Evolutionary conservation across 805 yeast genomes (phyloP).

Genomic region (Cyberlindnera amylophila): DNA sequence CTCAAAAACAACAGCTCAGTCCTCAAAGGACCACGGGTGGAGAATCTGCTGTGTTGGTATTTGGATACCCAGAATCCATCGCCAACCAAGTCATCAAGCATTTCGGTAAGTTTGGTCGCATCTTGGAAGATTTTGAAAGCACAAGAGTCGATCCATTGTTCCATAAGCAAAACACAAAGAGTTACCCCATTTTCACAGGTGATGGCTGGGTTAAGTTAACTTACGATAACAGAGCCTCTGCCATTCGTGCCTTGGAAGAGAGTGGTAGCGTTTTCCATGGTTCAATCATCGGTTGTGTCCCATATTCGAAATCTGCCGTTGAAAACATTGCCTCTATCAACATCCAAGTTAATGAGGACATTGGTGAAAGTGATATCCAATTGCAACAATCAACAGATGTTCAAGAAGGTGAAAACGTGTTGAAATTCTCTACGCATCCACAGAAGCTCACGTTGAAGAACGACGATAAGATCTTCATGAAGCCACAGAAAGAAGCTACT

Average conservation of each 20-base stretch:
- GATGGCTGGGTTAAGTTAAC: slow-evolving; percentile 90
- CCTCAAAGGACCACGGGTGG: slow-evolving; percentile 6
- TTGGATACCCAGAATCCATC: slow-evolving; percentile 81
- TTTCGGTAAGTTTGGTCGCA: slow-evolving; percentile 75
- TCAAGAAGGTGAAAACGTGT: slow-evolving; percentile 14
- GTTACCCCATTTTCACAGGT: slow-evolving; percentile 76
- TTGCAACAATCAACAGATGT: slow-evolving; percentile 11
- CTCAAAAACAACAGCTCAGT: background rate
- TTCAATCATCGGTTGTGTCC: slow-evolving; percentile 60
- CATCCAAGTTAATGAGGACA: slow-evolving; percentile 42
- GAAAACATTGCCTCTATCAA: slow-evolving; percentile 51
- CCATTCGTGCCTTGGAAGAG: slow-evolving; percentile 79
- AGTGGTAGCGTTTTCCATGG: slow-evolving; percentile 74
- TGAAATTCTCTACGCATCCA: slow-evolving; percentile 11
- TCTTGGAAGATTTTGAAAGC: slow-evolving; percentile 68
- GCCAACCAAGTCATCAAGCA: slow-evolving; percentile 64
- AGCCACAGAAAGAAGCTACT: slow-evolving; percentile 17
- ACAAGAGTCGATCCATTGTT: slow-evolving; percentile 27
- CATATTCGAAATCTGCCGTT: slow-evolving; percentile 57
- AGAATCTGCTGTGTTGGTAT: slow-evolving; percentile 73
- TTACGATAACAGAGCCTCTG: slow-evolving; percentile 69
- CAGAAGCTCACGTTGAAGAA: slow-evolving; percentile 36
- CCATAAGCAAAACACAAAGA: slow-evolving; percentile 26
- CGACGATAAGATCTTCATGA: slow-evolving; percentile 39
- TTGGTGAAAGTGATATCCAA: slow-evolving; percentile 36